Base-by-base conservation (phyloP, 148 eudicot species). In the Fallopia convolvulus region DNA sequence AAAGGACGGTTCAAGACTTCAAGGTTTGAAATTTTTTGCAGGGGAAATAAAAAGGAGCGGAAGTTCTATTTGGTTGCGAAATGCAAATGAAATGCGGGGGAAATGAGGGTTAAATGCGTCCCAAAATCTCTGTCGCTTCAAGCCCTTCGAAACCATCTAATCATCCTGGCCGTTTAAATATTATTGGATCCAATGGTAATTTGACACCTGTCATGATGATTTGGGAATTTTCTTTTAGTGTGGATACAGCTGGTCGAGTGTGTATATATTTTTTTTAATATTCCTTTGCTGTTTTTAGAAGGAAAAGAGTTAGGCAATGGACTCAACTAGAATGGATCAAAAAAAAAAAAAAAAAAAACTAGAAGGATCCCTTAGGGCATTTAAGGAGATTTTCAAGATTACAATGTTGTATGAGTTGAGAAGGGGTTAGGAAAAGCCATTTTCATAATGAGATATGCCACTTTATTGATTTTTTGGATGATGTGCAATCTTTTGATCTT, bases 11-110 rank as follows among this genome's bases (percentile, higher is more conserved):
- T 61, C n/a, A n/a, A n/a, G n/a, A n/a, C n/a, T n/a, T n/a, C n/a
- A n/a, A n/a, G 72, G 72, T 68, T 36, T 68, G 18, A 68, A 68
- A 68, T 30, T 33, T 15, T 15, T 36, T 32, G 44, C 65, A 58
- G 30, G 72, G 46, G 44, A 68, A 68, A 68, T 68, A 68, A 68
- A 68, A 68, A 36, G 72, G 72, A 68, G 72, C 46, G 72, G 72
- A 66, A 66, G 20, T 13, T 10, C 41, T 65, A 30, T 65, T 32
- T 32, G n/a, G 70, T 13, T 65, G 70, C 41, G n/a, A 63, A 63
- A 63, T 63, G 70, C 40, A 32, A 63, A 8, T 63, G 68, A 60
- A 60, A 60, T 60, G 68, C 68, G 68, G 8, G 46, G 9, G 6
- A 36, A 36, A 36, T 36, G 39, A 36, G 4, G 4, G 39, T 36